Conservation (phyloP, 345 rosid species). For the Eucalyptus rudis region DNA sequence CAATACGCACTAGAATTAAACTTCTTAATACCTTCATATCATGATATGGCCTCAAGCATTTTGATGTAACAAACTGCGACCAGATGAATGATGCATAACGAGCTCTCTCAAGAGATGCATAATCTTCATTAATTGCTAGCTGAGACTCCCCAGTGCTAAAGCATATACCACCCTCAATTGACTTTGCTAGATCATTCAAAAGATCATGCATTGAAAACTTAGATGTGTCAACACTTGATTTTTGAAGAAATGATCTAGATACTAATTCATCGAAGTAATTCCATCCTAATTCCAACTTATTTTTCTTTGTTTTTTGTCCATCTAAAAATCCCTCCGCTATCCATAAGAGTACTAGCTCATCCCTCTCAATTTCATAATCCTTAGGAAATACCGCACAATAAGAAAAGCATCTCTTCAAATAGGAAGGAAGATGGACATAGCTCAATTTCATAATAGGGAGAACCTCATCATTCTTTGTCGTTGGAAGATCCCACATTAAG, state of each 20-base stretch:
- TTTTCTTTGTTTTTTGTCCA: not conserved
- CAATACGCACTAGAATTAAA: too few species aligned
- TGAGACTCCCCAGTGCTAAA: too few species aligned
- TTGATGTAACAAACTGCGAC: too few species aligned
- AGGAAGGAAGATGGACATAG: not conserved
- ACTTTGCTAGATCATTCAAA: too few species aligned
- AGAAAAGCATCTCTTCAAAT: not conserved
- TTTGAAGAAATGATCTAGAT: too few species aligned
- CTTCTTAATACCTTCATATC: too few species aligned
- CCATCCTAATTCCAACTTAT: not conserved
- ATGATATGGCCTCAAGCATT: too few species aligned
- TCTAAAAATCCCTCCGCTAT: not conserved
- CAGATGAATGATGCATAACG: too few species aligned
- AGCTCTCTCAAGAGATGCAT: too few species aligned
- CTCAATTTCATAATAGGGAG: not conserved
- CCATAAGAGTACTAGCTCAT: not conserved
- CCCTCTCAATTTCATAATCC: not conserved
- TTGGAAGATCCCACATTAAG: accelerated
- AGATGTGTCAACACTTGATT: too few species aligned
- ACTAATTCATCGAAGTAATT: not conserved
- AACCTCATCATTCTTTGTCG: too few species aligned
- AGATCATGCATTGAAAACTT: too few species aligned
- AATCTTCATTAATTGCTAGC: accelerated
- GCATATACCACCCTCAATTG: not conserved
- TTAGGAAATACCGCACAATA: not conserved